These are phyloP conservation scores for Termitomyces sp. DNA, from an alignment of 768 basidiomycete genomes.

Conservation along the genomic window DNA sequence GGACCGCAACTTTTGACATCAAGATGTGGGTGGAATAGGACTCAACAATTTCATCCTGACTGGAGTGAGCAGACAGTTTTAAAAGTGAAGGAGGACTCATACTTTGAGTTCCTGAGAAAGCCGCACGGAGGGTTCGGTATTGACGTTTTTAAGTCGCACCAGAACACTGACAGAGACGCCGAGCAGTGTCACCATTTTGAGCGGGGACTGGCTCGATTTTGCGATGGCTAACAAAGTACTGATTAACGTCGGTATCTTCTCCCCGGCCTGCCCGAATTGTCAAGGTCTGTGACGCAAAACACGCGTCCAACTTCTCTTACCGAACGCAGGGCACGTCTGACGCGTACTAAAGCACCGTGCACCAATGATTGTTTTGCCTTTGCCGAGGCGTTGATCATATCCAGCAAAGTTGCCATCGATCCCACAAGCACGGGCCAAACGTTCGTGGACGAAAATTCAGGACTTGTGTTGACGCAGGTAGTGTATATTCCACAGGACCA, in stretches of 20 bases:
- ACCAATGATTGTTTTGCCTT: constrained; percentile 54
- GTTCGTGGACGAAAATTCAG: constrained; percentile 38
- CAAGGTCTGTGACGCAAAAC: background rate
- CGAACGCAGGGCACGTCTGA: constrained; percentile 63
- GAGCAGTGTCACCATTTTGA: constrained; percentile 44
- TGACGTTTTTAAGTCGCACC: constrained; percentile 56
- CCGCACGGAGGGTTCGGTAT: constrained; percentile 33
- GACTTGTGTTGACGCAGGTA: constrained; percentile 38
- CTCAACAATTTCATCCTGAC: constrained; percentile 50
- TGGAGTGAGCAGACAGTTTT: background rate
- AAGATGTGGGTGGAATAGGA: constrained; percentile 59
- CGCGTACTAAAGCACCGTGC: constrained; percentile 53
- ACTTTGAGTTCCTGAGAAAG: constrained; percentile 46
- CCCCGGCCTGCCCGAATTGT: constrained; percentile 25
- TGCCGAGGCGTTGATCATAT: constrained; percentile 49
- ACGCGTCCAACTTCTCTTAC: constrained; percentile 27
- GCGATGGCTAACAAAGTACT: constrained; percentile 43
- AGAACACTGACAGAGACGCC: constrained; percentile 68
- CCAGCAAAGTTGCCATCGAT: constrained; percentile 56
- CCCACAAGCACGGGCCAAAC: constrained; percentile 47
- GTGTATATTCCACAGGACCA: constrained; percentile 67
- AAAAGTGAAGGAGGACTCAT: background rate
- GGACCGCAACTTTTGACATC: constrained; percentile 59
- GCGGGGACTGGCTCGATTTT: constrained; percentile 40
- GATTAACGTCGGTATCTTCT: constrained; percentile 45